Evolutionary conservation across 176 grass and related monocot genomes (phyloP), one percentile per base, ranked within the genome.

Genomic region (Stipa capillata): DNA sequence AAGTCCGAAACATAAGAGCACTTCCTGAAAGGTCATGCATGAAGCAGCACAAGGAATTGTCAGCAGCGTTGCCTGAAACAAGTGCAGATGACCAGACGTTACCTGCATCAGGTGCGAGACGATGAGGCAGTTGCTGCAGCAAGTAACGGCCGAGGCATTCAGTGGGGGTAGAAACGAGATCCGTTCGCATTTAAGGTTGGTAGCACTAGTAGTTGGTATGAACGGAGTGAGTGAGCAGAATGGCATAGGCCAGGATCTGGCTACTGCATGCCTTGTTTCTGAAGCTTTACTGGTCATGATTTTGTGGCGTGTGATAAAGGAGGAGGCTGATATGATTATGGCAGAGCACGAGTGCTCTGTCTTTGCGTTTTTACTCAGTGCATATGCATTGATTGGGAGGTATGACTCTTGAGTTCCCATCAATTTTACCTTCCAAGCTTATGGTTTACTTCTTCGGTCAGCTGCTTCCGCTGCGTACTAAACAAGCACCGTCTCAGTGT

Each of bases 281-380:
- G 44, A 65, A 74, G 57, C 37, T 74, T 64, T 52, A 72, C 31
- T 17, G 2, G 44, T 20, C 51, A 65, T 51, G n/a, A 73, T 74
- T 51, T 53, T n/a, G 69, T 65, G 69, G 44, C 69, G 73, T n/a
- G n/a, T n/a, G n/a, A 63, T 43, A n/a, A 1, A 14, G 39, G 77
- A 40, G 14, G 12, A 29, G 69, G 80, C 17, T 60, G 55, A 7
- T 33, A 82, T 73, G 69, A 73, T 82, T 64, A 47, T 0, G 80
- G 18, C 69, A 62, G 45, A 16, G 69, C 56, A 83, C 33, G 69
- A 50, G 69, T 73, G 80, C 28, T n/a, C 31, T 50, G 42, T 23
- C 31, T 82, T 62, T 42, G 35, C 33, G 79, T 16, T 13, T 35
- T n/a, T n/a, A 12, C 7, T 5, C n/a, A 53, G 66, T 72, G 16